These are phyloP conservation scores for Isabelozyma heimii DNA, from an alignment of 805 yeast species.

Conservation along the genomic window DNA sequence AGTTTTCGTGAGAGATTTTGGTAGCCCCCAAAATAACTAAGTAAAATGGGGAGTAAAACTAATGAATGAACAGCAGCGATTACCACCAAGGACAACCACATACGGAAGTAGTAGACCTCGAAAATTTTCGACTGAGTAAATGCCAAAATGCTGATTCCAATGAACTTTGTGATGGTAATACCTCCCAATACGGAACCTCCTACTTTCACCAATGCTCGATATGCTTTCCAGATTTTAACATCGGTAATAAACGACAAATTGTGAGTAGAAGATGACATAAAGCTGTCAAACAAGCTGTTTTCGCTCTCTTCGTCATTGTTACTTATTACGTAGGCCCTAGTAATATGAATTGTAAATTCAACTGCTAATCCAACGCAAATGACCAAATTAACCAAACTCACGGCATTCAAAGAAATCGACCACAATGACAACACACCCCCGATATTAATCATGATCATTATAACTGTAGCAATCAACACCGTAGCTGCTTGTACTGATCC, in stretches of 20 bases:
- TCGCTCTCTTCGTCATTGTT: conserved; percentile 12
- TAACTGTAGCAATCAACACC: conserved; percentile 55
- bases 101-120: conserved; percentile 86
- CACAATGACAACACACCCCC: conserved; percentile 79
- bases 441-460: conserved; percentile 64
- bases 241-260: neutral
- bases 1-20: neutral
- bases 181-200: conserved; percentile 92
- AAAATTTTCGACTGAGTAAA: conserved; percentile 86
- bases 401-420: conserved; percentile 80
- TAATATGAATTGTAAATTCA: conserved; percentile 88
- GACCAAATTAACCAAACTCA: conserved; percentile 81
- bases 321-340: conserved; percentile 65
- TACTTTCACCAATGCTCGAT: conserved; percentile 66
- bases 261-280: conserved; percentile 8
- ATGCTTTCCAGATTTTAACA: conserved; percentile 31
- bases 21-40: conserved; percentile 43
- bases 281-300: conserved; percentile 11
- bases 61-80: conserved; percentile 79
- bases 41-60: conserved; percentile 71
- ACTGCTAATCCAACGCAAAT: conserved; percentile 94
- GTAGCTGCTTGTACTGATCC: conserved; percentile 66
- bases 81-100: conserved; percentile 84
- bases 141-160: conserved; percentile 84
- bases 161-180: conserved; percentile 81